Evolutionary conservation across 2,329 filamentous ascomycete species (phyloP).

Genomic region (Delphinella strobiligena): DNA sequence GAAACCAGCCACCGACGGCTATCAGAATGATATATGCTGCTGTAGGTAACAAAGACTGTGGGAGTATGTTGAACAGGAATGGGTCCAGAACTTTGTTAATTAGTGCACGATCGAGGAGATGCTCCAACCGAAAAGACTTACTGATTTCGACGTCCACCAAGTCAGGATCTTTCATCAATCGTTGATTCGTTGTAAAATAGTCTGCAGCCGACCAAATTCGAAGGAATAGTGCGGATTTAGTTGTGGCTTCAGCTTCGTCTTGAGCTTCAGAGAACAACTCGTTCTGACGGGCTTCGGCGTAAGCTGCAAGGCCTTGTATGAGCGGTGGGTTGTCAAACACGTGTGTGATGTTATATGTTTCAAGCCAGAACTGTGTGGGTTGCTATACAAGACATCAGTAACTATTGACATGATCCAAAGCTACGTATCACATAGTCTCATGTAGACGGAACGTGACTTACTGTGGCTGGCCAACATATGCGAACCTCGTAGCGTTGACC

Average conservation of each 20-base stretch:
- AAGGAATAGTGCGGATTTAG: constrained; percentile 45
- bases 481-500: constrained; percentile 79
- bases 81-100: constrained; percentile 63
- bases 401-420: neutral
- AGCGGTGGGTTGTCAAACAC: constrained; percentile 37
- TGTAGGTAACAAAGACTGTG: constrained; percentile 63
- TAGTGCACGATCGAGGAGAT: neutral
- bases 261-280: neutral
- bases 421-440: too few species aligned
- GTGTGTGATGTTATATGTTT: constrained; percentile 48
- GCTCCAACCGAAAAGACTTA: constrained; percentile 15
- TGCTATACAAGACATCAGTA: constrained; percentile 43
- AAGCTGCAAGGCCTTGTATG: constrained; percentile 19
- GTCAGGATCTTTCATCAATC: constrained; percentile 63
- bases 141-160: constrained; percentile 64
- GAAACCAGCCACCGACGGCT: constrained; percentile 39
- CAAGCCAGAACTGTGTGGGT: constrained; percentile 68
- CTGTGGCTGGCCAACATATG: constrained; percentile 86
- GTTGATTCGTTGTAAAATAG: constrained; percentile 64
- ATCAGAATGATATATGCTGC: constrained; percentile 55
- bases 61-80: constrained; percentile 67
- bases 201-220: constrained; percentile 67
- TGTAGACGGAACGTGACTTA: constrained; percentile 36
- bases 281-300: constrained; percentile 14
- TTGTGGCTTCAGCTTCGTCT: neutral